phyloP scores from a whole-genome alignment of 1,284 basidiomycete species.

The Sphaerobolus stellatus region DNA sequence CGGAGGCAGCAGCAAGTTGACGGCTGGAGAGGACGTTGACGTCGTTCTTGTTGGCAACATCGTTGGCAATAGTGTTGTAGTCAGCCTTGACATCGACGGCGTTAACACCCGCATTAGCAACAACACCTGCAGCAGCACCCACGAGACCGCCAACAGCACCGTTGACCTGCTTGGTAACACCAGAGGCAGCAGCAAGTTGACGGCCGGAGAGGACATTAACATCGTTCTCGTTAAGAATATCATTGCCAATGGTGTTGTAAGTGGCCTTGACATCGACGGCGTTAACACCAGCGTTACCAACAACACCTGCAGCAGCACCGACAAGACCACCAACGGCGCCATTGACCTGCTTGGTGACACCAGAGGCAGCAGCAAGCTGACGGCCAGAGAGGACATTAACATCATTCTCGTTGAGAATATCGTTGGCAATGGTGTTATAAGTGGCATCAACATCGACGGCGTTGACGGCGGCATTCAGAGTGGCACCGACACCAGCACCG shows the following conservation, averaged over 20 bases:
- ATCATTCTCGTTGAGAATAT: background rate
- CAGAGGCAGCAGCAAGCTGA: background rate
- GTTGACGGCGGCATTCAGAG: background rate
- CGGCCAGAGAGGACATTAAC: background rate
- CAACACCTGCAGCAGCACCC: background rate
- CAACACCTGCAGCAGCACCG: background rate
- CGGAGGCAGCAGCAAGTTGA: background rate
- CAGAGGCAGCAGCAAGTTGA: background rate
- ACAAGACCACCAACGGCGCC: background rate
- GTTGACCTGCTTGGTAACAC: background rate
- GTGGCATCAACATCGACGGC: background rate
- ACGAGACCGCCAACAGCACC: background rate
- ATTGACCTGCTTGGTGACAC: background rate
- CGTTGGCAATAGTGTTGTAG: background rate
- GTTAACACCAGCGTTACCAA: background rate
- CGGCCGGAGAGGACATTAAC: background rate
- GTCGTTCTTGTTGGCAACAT: background rate
- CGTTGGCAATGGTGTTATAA: background rate
- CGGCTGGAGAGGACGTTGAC: background rate
- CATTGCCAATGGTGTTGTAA: background rate
- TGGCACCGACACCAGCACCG: background rate
- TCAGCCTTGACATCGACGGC: background rate
- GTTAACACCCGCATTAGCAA: background rate
- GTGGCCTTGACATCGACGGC: background rate
- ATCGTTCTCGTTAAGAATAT: background rate